Evolutionary conservation across 257 asterid species (phyloP), one percentile per base, ranked within the genome.

Genomic region (Solanum clarkiae): DNA sequence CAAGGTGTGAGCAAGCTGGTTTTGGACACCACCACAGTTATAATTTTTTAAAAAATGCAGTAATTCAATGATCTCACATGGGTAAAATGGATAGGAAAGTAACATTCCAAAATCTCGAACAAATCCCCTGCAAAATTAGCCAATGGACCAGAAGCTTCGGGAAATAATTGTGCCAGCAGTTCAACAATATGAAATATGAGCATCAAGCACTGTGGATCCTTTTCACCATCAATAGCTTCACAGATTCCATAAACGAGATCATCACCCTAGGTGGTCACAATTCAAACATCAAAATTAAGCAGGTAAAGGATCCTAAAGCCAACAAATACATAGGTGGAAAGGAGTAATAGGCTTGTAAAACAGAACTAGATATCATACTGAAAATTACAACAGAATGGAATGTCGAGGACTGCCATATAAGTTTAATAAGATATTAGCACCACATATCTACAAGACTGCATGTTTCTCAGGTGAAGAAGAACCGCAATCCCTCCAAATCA

Each of bases 41-140:
- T 26, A 4, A 26, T 13, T 6, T 13, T 13, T 10, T 4, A 32
- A 77, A 80, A 72, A 83, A 80, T 80, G 81, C 53, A 57, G 32
- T 70, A 82, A 85, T 79, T 81, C 57, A 74, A 87, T 86, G 87
- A 88, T 80, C 95, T 94, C 90, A 97, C 99, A 86, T 97, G 98
- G 53, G 97, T 94, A 89, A 95, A 95, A 90, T 92, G 97, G 86
- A 97, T 91, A 45, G 99, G 99, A 85, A 93, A 97, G 92, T 95
- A 97, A 85, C 95, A 80, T 86, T 98, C 97, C 86, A 97, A 84
- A 84, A 93, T 86, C 74, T 90, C 98, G 4, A 95, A 95, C 71
- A 95, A 88, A 60, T 93, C 98, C 65, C 87, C 92, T 5, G 96
- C 96, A 87, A 87, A 91, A 83, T 88, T 89, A 82, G 90, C 94